Evolutionary conservation across 257 asterid genomes (phyloP).

Genomic region (Gentiana dahurica): DNA sequence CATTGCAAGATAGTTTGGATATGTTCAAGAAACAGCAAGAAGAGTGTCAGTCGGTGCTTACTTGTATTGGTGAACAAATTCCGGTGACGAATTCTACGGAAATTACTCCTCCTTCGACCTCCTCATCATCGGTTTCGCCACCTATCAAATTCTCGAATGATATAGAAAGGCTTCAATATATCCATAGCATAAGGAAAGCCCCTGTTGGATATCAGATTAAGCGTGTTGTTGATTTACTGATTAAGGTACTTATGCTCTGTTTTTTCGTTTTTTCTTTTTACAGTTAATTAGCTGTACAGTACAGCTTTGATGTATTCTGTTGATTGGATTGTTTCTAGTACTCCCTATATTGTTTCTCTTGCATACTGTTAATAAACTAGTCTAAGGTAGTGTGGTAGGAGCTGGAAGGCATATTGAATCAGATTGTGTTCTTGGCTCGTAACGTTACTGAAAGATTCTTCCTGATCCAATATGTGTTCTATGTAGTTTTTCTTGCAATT

Average conservation of each 20-base stretch:
- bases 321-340: too few species aligned
- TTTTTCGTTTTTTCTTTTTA: too few species aligned
- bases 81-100: neutral
- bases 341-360: too few species aligned
- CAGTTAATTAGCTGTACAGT: too few species aligned
- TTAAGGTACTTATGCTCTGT: slow-evolving; percentile 5
- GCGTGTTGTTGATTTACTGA: slow-evolving; percentile 52
- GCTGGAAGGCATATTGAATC: too few species aligned
- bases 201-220: slow-evolving; percentile 92
- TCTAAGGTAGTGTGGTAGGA: too few species aligned
- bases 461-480: too few species aligned
- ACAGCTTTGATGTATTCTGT: too few species aligned
- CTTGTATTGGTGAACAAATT: slow-evolving; percentile 10
- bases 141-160: slow-evolving; percentile 51
- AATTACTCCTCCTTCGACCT: slow-evolving; percentile 15
- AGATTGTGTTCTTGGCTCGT: too few species aligned
- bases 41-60: slow-evolving; percentile 9
- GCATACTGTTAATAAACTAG: too few species aligned
- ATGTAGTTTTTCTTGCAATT: too few species aligned
- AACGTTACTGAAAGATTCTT: too few species aligned
- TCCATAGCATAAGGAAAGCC: slow-evolving; percentile 84
- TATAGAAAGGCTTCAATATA: slow-evolving; percentile 75
- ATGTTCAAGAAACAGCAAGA: slow-evolving; percentile 17
- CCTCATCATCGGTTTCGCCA: slow-evolving; percentile 37
- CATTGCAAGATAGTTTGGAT: slow-evolving; percentile 10